Evolutionary conservation across 1,284 basidiomycete genomes (phyloP), one percentile per base, ranked within the genome.

Genomic region (Malassezia restricta): DNA sequence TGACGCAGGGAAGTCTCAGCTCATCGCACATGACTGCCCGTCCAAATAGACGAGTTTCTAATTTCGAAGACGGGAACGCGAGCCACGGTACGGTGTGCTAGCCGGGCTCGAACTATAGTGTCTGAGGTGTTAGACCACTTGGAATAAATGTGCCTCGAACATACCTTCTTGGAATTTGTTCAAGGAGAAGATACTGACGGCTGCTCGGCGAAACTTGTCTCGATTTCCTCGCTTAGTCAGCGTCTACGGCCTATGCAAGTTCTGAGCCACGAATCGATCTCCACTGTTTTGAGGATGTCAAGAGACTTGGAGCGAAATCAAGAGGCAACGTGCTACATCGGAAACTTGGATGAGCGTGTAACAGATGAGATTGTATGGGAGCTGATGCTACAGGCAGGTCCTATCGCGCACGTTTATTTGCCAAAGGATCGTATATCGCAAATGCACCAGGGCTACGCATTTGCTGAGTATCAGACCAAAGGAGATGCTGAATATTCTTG

Each of bases 341-440:
- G 92, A 58, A 98, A 98, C 74, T 80, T 98, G 33, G 92, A 98
- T 69, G 94, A 96, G 74, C 81, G 88, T 51, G 89, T 86, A 68
- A 81, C 86, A 7, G 92, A 98, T 74, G 87, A 90, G 41, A 79
- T 98, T 59, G 79, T 98, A 58, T 98, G 92, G 92, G 92, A 98
- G 77, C 78, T 98, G 44, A 98, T 98, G 92, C 76, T 96, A 56
- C 92, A 96, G 77, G 91, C 91, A 9, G 92, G 92, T 6, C 92
- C 92, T 59, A 87, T 96, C 49, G 88, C 90, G 88, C 71, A 72
- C 85, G 78, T 74, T 15, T 59, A 56, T 53, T 79, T 98, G n/a
- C 92, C 92, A n/a, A 98, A 96, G 76, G 94, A 98, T 76, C 83
- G 92, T 63, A 89, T 98, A 59, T 94, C 90, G 9, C 91, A 91